These are phyloP conservation scores for Metarhizium brunneum DNA, from an alignment of 2,329 filamentous ascomycete species.

Conservation along the genomic window DNA sequence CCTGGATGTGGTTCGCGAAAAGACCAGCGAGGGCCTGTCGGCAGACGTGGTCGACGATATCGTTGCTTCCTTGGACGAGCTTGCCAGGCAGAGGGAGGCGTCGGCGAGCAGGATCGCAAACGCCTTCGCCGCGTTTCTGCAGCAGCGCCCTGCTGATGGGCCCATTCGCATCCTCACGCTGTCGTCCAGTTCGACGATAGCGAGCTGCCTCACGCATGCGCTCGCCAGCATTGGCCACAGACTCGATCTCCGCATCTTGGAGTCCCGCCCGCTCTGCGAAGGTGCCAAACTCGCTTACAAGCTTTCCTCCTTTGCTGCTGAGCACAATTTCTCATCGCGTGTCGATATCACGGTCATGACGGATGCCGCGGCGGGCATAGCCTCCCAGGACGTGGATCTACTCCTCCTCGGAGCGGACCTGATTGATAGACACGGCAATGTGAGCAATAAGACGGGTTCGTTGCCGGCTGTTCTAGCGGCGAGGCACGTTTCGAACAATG, in stretches of 20 bases:
- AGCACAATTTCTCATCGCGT: constrained; percentile 18
- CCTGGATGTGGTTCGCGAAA: constrained; percentile 30
- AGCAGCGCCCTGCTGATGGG: constrained; percentile 8
- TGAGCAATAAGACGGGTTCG: constrained; percentile 60
- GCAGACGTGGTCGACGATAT: constrained; percentile 8
- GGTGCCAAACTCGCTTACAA: constrained; percentile 46
- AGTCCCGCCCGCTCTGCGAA: constrained; percentile 59
- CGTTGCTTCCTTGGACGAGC: constrained; percentile 10
- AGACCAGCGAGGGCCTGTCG: constrained; percentile 3
- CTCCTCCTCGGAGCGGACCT: constrained; percentile 57
- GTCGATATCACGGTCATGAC: constrained; percentile 40
- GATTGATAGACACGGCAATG: constrained; percentile 45
- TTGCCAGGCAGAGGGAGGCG: constrained; percentile 12
- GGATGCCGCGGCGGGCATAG: constrained; percentile 49
- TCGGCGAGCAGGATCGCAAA: constrained; percentile 22
- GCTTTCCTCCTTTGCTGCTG: constrained; percentile 29
- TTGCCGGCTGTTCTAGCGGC: constrained; percentile 48
- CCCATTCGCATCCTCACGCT: constrained; percentile 46
- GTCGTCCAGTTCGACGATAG: constrained; percentile 54
- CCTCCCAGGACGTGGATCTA: constrained; percentile 41
- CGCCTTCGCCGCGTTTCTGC: constrained; percentile 26
- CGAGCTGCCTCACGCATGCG: constrained; percentile 34
- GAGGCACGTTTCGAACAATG: constrained; percentile 34
- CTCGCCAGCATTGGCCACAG: constrained; percentile 19
- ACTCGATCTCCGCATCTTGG: constrained; percentile 51